A percentile compares a stretch with the other conserved stretches of the same genome.
phyloP scores from a whole-genome alignment of 768 basidiomycete genomes.

The Boletus speciosus region DNA sequence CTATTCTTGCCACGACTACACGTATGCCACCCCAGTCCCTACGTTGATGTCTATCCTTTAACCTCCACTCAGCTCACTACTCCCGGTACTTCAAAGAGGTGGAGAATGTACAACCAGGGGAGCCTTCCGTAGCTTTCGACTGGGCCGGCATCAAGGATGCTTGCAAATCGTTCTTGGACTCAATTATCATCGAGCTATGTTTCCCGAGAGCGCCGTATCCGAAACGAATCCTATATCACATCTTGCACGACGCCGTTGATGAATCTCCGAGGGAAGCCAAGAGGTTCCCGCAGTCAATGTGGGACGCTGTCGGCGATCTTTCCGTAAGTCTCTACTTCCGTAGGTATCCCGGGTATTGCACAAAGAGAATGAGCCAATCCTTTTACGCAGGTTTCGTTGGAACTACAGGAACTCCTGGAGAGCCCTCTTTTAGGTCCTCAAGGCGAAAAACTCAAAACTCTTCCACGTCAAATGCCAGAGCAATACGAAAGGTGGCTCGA shows the following conservation, averaged over 20 bases:
- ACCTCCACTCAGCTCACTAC: conserved; percentile 55
- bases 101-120: conserved; percentile 37
- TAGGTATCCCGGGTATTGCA: conserved; percentile 27
- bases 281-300: conserved; percentile 74
- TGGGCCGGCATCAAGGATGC: conserved; percentile 58
- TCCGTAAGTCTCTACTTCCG: conserved; percentile 56
- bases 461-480: conserved; percentile 52
- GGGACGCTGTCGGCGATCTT: conserved; percentile 80
- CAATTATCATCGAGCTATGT: conserved; percentile 78
- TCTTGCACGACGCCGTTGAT: conserved; percentile 67
- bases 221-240: conserved; percentile 58
- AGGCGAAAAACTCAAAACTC: conserved; percentile 49
- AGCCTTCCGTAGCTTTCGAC: conserved; percentile 61
- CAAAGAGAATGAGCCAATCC: background rate
- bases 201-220: conserved; percentile 71
- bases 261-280: conserved; percentile 72
- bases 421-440: conserved; percentile 56
- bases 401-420: conserved; percentile 64
- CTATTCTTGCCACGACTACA: conserved; percentile 65
- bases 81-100: conserved; percentile 61
- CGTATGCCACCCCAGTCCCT: conserved; percentile 43
- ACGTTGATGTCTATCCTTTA: background rate
- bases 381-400: conserved; percentile 51
- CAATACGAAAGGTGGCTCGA: conserved; percentile 66
- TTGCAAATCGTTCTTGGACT: conserved; percentile 76